Conservation (phyloP, 2,329 filamentous ascomycete species). For the Calonectria hongkongensis region DNA sequence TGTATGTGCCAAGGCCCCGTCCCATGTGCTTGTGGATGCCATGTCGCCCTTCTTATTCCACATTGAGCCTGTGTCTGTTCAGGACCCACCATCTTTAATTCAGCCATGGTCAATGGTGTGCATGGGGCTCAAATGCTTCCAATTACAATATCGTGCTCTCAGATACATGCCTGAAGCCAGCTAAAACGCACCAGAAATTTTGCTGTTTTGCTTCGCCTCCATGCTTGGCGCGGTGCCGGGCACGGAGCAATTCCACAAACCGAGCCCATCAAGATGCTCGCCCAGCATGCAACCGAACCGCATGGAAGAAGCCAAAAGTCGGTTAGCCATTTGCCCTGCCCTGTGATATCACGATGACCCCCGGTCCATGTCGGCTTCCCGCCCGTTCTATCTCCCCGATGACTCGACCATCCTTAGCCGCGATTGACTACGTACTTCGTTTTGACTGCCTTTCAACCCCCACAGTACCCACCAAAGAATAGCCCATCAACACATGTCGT, state of each 20-base stretch:
- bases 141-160: neutral
- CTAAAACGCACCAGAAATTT: neutral
- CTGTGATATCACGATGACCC: neutral
- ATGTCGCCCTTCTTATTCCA: neutral
- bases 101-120: neutral
- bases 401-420: neutral
- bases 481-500: neutral
- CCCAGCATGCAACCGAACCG: neutral
- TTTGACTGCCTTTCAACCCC: neutral
- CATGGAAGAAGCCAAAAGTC: neutral
- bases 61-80: neutral
- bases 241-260: neutral
- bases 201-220: conserved; percentile 4
- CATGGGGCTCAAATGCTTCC: neutral
- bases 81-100: conserved; percentile 25
- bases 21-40: conserved; percentile 9
- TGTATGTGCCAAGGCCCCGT: neutral
- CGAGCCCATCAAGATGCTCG: neutral
- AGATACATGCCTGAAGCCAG: neutral
- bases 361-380: conserved; percentile 2
- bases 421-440: neutral
- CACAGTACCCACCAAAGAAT: neutral
- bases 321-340: neutral
- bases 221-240: neutral
- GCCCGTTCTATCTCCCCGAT: conserved; percentile 4